Conservation (phyloP, 768 basidiomycete species). For the Termitomyces sp. region DNA sequence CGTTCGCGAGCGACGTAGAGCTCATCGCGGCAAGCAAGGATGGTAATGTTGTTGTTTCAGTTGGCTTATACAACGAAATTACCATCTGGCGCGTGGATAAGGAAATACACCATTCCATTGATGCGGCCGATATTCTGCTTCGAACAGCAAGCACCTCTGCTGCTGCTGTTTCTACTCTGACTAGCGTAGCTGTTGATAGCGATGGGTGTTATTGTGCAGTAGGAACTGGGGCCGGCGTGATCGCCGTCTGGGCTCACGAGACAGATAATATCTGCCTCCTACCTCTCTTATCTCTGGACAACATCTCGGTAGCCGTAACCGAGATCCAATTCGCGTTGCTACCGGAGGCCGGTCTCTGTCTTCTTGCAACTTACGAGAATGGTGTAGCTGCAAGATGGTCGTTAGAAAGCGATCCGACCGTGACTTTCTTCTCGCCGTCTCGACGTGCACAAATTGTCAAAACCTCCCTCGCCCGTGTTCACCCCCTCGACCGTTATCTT, state of each 20-base stretch:
- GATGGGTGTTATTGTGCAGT: constrained; percentile 60
- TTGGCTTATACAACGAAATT: constrained; percentile 77
- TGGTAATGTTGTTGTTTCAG: constrained; percentile 59
- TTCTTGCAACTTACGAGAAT: constrained; percentile 54
- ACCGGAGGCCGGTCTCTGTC: constrained; percentile 16
- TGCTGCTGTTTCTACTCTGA: constrained; percentile 40
- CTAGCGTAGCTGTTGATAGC: constrained; percentile 58
- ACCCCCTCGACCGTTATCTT: constrained; percentile 39
- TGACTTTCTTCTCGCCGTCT: constrained; percentile 38
- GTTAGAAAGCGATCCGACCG: constrained; percentile 25
- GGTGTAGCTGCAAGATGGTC: constrained; percentile 55
- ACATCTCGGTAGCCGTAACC: constrained; percentile 43
- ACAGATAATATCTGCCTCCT: constrained; percentile 29
- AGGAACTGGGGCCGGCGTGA: constrained; percentile 62
- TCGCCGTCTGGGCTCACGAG: constrained; percentile 58
- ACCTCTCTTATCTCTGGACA: constrained; percentile 36
- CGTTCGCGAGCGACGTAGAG: constrained; percentile 79
- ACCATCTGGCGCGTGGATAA: constrained; percentile 56
- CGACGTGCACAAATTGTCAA: constrained; percentile 39
- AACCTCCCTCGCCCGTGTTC: constrained; percentile 43
- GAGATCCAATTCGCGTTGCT: constrained; percentile 42
- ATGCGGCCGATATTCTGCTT: constrained; percentile 47
- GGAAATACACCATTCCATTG: constrained; percentile 38
- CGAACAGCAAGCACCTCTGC: constrained; percentile 44
- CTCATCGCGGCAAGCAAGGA: constrained; percentile 67